phyloP scores from a whole-genome alignment of 495 filamentous ascomycete species.

The Penicillium taxi region DNA sequence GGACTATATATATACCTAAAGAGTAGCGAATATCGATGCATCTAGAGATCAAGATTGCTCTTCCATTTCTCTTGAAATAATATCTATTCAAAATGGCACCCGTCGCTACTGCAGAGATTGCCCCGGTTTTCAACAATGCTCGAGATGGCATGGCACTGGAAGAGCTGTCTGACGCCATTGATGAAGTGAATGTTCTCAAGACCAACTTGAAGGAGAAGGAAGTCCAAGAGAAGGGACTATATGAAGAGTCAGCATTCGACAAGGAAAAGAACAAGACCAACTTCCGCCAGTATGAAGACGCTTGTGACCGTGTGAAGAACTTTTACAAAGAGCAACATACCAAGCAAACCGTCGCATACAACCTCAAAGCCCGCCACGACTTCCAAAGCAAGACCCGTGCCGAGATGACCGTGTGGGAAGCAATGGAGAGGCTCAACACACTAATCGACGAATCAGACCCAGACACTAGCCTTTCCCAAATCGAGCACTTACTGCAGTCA shows the following conservation, averaged over 20 bases:
- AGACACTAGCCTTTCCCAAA: conserved; percentile 77
- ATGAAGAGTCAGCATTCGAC: conserved; percentile 61
- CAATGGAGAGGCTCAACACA: conserved; percentile 83
- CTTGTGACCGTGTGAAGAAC: conserved; percentile 69
- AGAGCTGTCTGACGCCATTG: conserved; percentile 68
- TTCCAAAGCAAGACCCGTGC: conserved; percentile 62
- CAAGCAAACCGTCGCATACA: conserved; percentile 80
- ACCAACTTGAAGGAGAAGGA: conserved; percentile 38
- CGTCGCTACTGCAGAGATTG: conserved; percentile 20
- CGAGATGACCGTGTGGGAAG: conserved; percentile 79
- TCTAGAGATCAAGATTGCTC: too few species aligned
- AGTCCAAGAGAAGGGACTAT: conserved; percentile 44
- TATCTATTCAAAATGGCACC: conserved; percentile 35
- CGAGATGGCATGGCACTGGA: conserved; percentile 70
- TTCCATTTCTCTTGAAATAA: too few species aligned
- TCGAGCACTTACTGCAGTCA: conserved; percentile 78
- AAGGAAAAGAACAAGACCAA: conserved; percentile 69
- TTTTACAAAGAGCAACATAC: conserved; percentile 81
- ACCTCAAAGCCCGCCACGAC: conserved; percentile 61
- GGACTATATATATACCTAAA: too few species aligned
- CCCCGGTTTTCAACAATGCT: conserved; percentile 25
- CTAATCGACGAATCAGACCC: conserved; percentile 85
- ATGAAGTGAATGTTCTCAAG: conserved; percentile 73
- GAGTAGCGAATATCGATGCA: too few species aligned
- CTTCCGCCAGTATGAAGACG: conserved; percentile 72